A percentile compares a stretch with the other conserved stretches of the same genome.
Conservation (phyloP, 495 filamentous ascomycete species). For the Acidomyces sp. region DNA sequence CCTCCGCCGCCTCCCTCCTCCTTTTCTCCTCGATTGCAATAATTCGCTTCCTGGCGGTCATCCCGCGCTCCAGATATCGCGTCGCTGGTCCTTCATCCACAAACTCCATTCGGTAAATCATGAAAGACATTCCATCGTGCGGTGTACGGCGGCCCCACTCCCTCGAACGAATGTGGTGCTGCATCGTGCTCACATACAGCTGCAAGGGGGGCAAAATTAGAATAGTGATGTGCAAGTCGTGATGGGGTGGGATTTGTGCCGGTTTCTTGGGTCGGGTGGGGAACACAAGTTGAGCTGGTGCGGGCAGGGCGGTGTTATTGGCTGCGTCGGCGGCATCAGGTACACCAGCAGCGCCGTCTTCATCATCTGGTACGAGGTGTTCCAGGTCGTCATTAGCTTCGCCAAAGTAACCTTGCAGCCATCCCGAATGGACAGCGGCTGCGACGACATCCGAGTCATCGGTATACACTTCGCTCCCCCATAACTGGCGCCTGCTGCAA, state of each 20-base stretch:
- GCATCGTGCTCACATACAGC: constrained; percentile 56
- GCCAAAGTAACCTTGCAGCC: constrained; percentile 77
- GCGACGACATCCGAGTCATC: constrained; percentile 92
- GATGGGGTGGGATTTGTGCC: constrained; percentile 43
- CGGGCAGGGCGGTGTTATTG: constrained; percentile 8
- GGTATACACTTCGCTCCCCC: constrained; percentile 89
- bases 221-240: constrained; percentile 76
- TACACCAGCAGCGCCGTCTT: too few species aligned
- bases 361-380: constrained; percentile 43
- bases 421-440: constrained; percentile 85
- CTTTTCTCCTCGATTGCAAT: constrained; percentile 24
- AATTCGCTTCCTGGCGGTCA: constrained; percentile 48
- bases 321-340: constrained; percentile 19
- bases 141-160: constrained; percentile 47
- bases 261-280: constrained; percentile 38
- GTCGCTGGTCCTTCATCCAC: constrained; percentile 53
- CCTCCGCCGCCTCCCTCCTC: constrained; percentile 13
- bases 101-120: constrained; percentile 64
- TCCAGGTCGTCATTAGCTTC: constrained; percentile 58
- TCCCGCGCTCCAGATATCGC: constrained; percentile 51
- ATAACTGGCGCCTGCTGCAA: constrained; percentile 60
- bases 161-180: constrained; percentile 69
- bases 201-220: constrained; percentile 69
- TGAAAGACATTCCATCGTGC: constrained; percentile 86
- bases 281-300: constrained; percentile 25